Evolutionary conservation across 2,329 filamentous ascomycete species (phyloP).

Genomic region (Bipolaris oryzae): DNA sequence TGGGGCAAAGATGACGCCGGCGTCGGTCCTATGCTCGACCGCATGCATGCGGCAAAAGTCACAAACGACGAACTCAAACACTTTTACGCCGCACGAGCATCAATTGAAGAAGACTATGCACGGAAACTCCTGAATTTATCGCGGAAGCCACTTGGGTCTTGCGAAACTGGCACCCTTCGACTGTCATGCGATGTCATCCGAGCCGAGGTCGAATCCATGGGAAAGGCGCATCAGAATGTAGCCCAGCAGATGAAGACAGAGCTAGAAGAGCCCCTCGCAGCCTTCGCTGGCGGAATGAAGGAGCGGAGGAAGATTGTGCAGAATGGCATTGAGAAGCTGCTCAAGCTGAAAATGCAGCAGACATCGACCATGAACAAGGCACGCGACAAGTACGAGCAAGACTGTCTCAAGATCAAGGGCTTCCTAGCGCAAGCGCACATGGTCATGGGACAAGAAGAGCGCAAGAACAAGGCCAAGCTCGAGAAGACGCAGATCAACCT

Average conservation of each 20-base stretch:
- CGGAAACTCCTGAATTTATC: slow-evolving; percentile 85
- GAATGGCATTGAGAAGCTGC: slow-evolving; percentile 87
- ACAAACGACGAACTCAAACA: slow-evolving; percentile 86
- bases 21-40: slow-evolving; percentile 86
- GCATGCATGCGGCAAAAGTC: slow-evolving; percentile 92
- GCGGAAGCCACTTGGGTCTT: slow-evolving; percentile 86
- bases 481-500: slow-evolving; percentile 98
- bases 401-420: slow-evolving; percentile 97
- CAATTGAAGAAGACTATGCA: slow-evolving; percentile 96
- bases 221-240: slow-evolving; percentile 88
- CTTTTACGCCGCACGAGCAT: slow-evolving; percentile 88
- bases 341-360: slow-evolving; percentile 92
- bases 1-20: slow-evolving; percentile 99
- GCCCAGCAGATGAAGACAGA: slow-evolving; percentile 95
- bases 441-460: slow-evolving; percentile 99
- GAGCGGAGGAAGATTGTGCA: slow-evolving; percentile 97
- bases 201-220: slow-evolving; percentile 90
- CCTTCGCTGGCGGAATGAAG: slow-evolving; percentile 94
- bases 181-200: slow-evolving; percentile 85
- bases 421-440: slow-evolving; percentile 98
- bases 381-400: slow-evolving; percentile 93
- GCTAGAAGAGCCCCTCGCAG: slow-evolving; percentile 88
- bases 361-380: slow-evolving; percentile 93
- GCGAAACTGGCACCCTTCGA: slow-evolving; percentile 82
- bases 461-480: slow-evolving; percentile 97